Evolutionary conservation across 2,329 filamentous ascomycete genomes (phyloP).

Genomic region (Microdochium bolleyi): DNA sequence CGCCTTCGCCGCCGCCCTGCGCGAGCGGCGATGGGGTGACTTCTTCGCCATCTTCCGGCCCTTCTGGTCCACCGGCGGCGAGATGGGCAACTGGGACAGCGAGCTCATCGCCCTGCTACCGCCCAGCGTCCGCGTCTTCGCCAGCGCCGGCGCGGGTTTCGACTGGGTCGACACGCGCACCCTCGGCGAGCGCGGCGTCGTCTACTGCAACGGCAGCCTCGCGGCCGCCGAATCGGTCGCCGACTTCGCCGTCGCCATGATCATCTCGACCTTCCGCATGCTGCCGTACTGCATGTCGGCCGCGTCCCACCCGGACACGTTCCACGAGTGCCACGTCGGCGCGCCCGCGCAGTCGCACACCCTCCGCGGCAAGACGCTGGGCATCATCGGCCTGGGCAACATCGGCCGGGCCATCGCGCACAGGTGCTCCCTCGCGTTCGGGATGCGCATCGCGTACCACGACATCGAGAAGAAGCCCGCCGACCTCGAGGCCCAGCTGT

Average conservation of each 20-base stretch:
- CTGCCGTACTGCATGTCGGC: constrained; percentile 56
- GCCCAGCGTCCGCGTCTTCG: constrained; percentile 44
- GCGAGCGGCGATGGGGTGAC: constrained; percentile 44
- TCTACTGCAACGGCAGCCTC: constrained; percentile 67
- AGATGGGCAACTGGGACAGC: constrained; percentile 54
- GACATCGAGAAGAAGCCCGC: constrained; percentile 44
- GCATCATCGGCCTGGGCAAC: constrained; percentile 62
- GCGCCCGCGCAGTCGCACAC: constrained; percentile 55
- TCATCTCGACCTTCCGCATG: constrained; percentile 62
- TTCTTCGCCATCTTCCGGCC: constrained; percentile 46
- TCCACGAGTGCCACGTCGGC: constrained; percentile 50
- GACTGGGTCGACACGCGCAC: constrained; percentile 54
- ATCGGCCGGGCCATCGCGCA: constrained; percentile 56
- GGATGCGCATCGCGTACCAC: constrained; percentile 59
- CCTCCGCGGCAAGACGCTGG: constrained; percentile 51
- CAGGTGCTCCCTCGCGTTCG: constrained; percentile 48
- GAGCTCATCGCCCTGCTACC: constrained; percentile 50
- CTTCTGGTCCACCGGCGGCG: constrained; percentile 57
- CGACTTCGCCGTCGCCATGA: constrained; percentile 61
- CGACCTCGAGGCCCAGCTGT: constrained; percentile 29
- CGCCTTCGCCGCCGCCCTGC: constrained; percentile 40
- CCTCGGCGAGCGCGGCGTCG: constrained; percentile 53
- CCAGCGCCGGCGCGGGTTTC: constrained; percentile 53
- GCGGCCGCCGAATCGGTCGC: constrained; percentile 67
- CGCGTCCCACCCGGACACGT: constrained; percentile 45